Evolutionary conservation across 2,329 filamentous ascomycete genomes (phyloP), one percentile per base, ranked within the genome.

Genomic region (Hypoxylon sp.): DNA sequence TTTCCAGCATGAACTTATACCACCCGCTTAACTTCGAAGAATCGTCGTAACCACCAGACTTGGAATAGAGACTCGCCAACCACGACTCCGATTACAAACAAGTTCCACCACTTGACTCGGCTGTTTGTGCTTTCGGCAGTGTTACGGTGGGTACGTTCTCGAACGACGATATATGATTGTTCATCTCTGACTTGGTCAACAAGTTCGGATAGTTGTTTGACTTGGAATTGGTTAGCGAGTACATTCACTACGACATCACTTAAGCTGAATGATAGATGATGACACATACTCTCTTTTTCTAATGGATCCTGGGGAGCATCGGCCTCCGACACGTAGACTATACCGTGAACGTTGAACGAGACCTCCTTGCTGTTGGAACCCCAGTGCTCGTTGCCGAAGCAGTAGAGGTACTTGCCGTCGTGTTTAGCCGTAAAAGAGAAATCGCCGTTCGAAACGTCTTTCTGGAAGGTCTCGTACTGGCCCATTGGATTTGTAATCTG

Each of bases 361-460:
- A 99, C 95, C 81, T 99, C 96, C 84, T 99, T 99, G 79, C 90
- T 97, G 81, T 93, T 93, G 65, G 94, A 94, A 65, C 93, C 93
- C 94, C 95, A 99, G 81, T 96, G 91, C 85, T 98, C 95, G 83
- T 99, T 99, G 82, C 96, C 97, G 84, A 99, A 99, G 89, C 96
- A 99, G 89, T 99, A 99, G 63, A 88, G 85, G 84, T 92, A 98
- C 83, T 92, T 94, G 72, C 96, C 96, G 80, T 99, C 94, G 78
- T 90, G 83, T 75, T 87, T 85, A 56, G 96, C 94, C 41, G 90
- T 91, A 82, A 99, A 98, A 64, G 93, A 93, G 84, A 97, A 93
- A 82, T 98, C 95, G 79, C 96, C 96, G 75, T 92, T 94, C 69
- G 94, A 94, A 65, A 96, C 88, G 66, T 89, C 86, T 80, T 91